Base-by-base conservation (phyloP, 2,329 filamentous ascomycete genomes). In the Aspergillus awamori region DNA sequence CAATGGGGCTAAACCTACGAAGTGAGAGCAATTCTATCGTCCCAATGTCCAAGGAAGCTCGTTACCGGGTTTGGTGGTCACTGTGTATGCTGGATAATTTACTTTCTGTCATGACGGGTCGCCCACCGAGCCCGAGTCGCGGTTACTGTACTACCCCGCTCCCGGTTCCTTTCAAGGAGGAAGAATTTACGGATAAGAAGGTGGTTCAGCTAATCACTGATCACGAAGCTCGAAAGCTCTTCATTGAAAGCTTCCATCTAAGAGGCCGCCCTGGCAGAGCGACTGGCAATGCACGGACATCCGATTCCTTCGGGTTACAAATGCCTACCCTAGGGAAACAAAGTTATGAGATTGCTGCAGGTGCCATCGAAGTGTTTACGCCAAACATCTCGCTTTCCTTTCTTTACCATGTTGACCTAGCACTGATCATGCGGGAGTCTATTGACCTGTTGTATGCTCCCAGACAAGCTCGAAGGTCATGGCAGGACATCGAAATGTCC, bases 1-100 rank as follows among this genome's bases (percentile, higher is more conserved):
- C 77, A 0, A 71, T 81, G 70, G 79, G 78, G 2, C 66, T 81
- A 38, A 79, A 81, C 53, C 69, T 81, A 54, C 75, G 74, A 36
- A 80, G 75, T 58, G 76, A 77, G 51, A 79, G 73, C 47, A 69
- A 64, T 15, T 70, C 67, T 17, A 66, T 80, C 33, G 66, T 69
- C 5, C 70, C 75, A 55, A 63, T 69, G 5, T 76, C 77, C 5
- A 79, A 77, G 59, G 77, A 80, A 64, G 74, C 73, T 53, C 75
- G 78, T 15, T 79, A 79, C 61, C 71, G n/a, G n/a, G n/a, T n/a
- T n/a, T n/a, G n/a, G n/a, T n/a, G n/a, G n/a, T n/a, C n/a, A n/a
- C n/a, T n/a, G 77, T 77, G 78, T 45, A 66, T 72, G 33, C 67
- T 81, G 10, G 79, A 81, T 64, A 74, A 74, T 24, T 70, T 72